Evolutionary conservation across 2,329 filamentous ascomycete genomes (phyloP), one percentile per base, ranked within the genome.

Genomic region (Coniochaeta ligniaria): DNA sequence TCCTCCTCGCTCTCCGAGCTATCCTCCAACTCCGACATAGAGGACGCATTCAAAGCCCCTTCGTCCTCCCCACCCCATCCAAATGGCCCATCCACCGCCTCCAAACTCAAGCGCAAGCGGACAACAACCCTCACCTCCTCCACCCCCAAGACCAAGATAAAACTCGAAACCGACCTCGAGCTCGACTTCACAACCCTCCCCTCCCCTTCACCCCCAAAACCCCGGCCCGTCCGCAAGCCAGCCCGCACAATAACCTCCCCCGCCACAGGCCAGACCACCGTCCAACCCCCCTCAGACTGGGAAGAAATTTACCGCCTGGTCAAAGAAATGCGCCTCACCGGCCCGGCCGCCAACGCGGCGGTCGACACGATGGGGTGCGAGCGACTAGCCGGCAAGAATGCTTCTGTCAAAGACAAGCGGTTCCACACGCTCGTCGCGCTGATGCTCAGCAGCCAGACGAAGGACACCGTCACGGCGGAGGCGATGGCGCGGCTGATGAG

Each of bases 281-380:
- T 79, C 8, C 69, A 75, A n/a, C 85, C 92, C 1, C 92, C 93
- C 0, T 80, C 86, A 0, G 86, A 92, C 71, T 97, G 95, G 95
- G 86, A 92, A 63, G 83, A 87, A 60, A 86, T 96, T 61, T 99
- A 97, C 75, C 76, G 81, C 36, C 76, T 85, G 0, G 89, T 96
- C 52, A 88, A 88, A 68, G 82, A 84, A 69, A 97, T 98, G 92
- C 88, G 86, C 2, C 72, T 74, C 5, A 58, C 62, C 3, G 81
- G 81, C 7, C 69, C 75, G 75, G 76, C 89, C 71, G 71, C 83
- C 78, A 74, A 89, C 83, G 95, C 95, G 0, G 90, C 94, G 0
- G 95, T 99, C 12, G 95, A 99, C 73, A 98, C 94, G 0, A 97
- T 98, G 93, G 95, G 95, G 12, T 99, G 95, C 74, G 92, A 92